Base-by-base conservation (phyloP, 2,329 filamentous ascomycete species). In the Epichloe brachyelytri region DNA sequence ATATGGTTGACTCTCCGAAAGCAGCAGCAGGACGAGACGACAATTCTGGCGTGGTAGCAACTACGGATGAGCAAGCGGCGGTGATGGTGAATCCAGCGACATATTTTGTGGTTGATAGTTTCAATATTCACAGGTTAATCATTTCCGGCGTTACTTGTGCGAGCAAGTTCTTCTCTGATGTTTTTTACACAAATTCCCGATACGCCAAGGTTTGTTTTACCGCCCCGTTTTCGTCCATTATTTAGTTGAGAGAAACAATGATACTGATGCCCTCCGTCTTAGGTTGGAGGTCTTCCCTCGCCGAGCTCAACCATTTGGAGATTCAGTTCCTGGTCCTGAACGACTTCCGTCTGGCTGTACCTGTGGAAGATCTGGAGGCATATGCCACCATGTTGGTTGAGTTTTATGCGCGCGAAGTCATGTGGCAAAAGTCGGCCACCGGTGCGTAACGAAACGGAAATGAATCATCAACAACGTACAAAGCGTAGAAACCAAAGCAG, bases 321-420 rank as follows among this genome's bases (percentile, higher is more conserved):
- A 78, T 97, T 3, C 93, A 98, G 68, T 98, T 98, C 63, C 76
- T 98, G 5, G 76, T 96, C 2, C 76, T 98, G 33, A 98, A 98
- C 68, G 93, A 97, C 65, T 98, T 98, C 66, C 83, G 91, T 53
- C 82, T 98, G 15, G 88, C 88, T 2, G 85, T 98, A 10, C 86
- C 91, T 0, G 85, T 97, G 14, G 93, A 97, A 70, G 91, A 97
- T 62, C 79, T 98, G 53, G 93, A 98, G 67, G 88, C 89, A 0
- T 98, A 98, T 61, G 93, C 89, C 5, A 98, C 93, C 1, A 97
- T 97, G 91, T 75, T 98, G 12, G 93, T 98, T 15, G 91, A 97
- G 63, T 98, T 97, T 63, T 98, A 97, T 63, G 91, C 89, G 0
- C 78, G 91, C 50, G 93, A 98, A 65, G 84, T 96, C 15, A 79